These are phyloP conservation scores for Cicer chorassanicum DNA, from an alignment of 306 rosid genomes.

Conservation along the genomic window DNA sequence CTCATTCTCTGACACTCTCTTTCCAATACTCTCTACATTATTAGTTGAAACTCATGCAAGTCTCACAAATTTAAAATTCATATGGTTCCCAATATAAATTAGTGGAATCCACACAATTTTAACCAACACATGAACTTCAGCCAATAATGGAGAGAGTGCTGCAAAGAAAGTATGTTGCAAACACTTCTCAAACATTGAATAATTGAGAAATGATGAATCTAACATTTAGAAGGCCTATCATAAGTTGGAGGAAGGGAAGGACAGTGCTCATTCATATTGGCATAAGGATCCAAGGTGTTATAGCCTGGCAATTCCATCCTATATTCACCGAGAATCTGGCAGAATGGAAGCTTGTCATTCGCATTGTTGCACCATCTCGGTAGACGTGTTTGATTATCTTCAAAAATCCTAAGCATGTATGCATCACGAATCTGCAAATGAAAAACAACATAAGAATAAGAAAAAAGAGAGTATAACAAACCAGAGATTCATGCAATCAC, in stretches of 20 bases:
- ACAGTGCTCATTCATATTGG: conserved; percentile 93
- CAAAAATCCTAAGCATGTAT: conserved; percentile 81
- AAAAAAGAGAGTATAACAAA: background rate
- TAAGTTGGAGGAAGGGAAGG: conserved; percentile 88
- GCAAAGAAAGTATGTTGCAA: background rate
- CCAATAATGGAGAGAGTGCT: background rate
- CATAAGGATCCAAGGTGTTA: conserved; percentile 78
- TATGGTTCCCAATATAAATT: background rate
- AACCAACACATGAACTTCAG: background rate
- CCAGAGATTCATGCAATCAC: background rate
- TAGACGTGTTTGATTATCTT: conserved; percentile 77
- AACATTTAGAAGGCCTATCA: conserved; percentile 70
- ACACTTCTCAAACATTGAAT: background rate
- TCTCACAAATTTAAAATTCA: background rate
- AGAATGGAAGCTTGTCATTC: conserved; percentile 70
- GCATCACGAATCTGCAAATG: conserved; percentile 87
- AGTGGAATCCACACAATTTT: no score
- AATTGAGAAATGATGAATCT: conserved; percentile 6
- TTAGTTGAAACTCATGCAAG: background rate
- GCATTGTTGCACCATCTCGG: conserved; percentile 87
- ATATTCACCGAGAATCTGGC: conserved; percentile 97
- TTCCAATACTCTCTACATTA: conserved; percentile 1
- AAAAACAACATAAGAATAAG: conserved; percentile 13
- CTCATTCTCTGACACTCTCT: background rate
- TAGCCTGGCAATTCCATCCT: conserved; percentile 90